Conservation (phyloP, 495 filamentous ascomycete genomes). For the Penicillium macrosclerotiorum region DNA sequence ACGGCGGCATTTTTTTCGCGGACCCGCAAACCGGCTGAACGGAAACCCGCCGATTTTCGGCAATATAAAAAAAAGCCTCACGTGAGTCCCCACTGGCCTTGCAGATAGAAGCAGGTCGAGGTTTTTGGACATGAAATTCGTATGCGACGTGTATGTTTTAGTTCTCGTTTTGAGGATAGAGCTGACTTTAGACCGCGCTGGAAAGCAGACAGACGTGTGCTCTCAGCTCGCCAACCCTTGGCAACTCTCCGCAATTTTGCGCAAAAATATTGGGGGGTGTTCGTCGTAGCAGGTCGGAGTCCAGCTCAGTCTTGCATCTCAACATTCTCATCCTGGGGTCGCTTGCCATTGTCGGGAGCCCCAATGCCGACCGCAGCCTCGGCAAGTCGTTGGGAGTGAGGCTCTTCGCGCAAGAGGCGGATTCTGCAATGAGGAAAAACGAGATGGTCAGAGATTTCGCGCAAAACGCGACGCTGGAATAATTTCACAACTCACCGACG, state of each 20-base stretch:
- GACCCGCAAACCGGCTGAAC: slow-evolving; percentile 33
- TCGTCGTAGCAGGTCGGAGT: background rate
- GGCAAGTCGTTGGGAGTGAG: slow-evolving; percentile 82
- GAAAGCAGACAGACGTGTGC: background rate
- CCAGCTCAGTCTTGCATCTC: slow-evolving; percentile 36
- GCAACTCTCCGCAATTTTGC: too few species aligned
- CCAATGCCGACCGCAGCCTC: slow-evolving; percentile 73
- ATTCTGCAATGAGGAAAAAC: slow-evolving; percentile 49
- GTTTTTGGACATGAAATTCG: slow-evolving; percentile 4
- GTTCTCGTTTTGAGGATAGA: background rate
- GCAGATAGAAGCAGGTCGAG: slow-evolving; percentile 1
- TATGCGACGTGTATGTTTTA: slow-evolving; percentile 11
- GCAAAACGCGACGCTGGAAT: background rate
- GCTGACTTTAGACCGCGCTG: background rate
- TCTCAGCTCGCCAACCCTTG: too few species aligned
- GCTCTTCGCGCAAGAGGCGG: slow-evolving; percentile 71
- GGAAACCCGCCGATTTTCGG: slow-evolving; percentile 35
- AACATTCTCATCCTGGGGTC: slow-evolving; percentile 27
- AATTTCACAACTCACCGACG: slow-evolving; percentile 59
- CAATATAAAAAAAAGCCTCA: slow-evolving; percentile 27
- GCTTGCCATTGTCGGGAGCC: slow-evolving; percentile 58
- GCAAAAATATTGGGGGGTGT: background rate
- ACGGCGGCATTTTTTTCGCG: slow-evolving; percentile 27
- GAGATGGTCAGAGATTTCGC: background rate
- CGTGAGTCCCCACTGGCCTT: slow-evolving; percentile 21